phyloP scores from a whole-genome alignment of 306 rosid genomes.

The Prunus campanulata region DNA sequence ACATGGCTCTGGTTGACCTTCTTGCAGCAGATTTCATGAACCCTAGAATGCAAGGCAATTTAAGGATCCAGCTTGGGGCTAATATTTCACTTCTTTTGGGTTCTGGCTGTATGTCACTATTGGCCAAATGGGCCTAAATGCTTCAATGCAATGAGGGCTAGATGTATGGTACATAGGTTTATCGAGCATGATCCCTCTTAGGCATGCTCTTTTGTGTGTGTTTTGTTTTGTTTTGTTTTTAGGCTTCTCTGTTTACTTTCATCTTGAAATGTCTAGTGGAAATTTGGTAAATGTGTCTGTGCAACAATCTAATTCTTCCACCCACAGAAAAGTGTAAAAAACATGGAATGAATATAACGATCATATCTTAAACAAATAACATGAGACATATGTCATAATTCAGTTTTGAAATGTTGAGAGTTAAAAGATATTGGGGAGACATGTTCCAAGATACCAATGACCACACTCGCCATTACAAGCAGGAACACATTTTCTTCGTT shows the following conservation, averaged over 20 bases:
- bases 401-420: neutral
- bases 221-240: neutral
- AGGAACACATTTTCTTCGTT: no score
- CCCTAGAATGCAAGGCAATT: constrained; percentile 43
- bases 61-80: constrained; percentile 55
- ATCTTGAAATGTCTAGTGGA: neutral
- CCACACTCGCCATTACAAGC: no score
- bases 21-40: constrained; percentile 62
- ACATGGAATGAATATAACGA: neutral
- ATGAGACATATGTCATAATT: neutral
- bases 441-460: no score
- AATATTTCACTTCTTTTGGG: constrained; percentile 56
- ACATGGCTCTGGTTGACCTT: constrained; percentile 74
- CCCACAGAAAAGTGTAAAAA: neutral
- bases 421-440: no score
- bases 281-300: neutral
- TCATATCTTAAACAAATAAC: neutral
- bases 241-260: neutral
- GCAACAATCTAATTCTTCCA: neutral
- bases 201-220: neutral
- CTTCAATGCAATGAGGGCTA: neutral
- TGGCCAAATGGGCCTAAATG: constrained; percentile 49
- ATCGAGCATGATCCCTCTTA: no score
- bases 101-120: constrained; percentile 47
- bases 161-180: neutral